phyloP scores from a whole-genome alignment of 352 stramenopile genomes.

The Nothophytophthora sp. region DNA sequence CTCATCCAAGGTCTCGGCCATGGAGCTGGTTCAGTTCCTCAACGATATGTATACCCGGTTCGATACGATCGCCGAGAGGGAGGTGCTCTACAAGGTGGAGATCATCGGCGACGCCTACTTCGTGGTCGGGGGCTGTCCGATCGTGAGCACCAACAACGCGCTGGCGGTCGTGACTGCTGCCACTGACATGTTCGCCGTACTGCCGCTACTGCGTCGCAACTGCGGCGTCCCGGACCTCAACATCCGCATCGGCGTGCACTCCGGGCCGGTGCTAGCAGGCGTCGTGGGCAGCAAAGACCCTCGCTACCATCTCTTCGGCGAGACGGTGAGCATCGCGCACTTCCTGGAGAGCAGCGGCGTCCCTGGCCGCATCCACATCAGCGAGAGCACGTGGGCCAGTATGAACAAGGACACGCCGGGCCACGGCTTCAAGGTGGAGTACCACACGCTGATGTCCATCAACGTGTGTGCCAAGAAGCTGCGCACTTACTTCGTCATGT shows the following conservation, averaged over 20 bases:
- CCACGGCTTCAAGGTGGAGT: constrained; percentile 85
- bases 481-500: constrained; percentile 77
- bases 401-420: constrained; percentile 84
- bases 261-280: constrained; percentile 74
- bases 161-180: constrained; percentile 74
- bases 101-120: constrained; percentile 91
- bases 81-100: constrained; percentile 90
- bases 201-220: constrained; percentile 65
- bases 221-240: constrained; percentile 79
- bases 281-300: constrained; percentile 86
- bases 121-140: constrained; percentile 72
- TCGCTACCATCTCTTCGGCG: constrained; percentile 85
- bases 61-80: constrained; percentile 82
- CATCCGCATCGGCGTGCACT: constrained; percentile 89
- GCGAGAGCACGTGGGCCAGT: constrained; percentile 72
- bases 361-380: constrained; percentile 82
- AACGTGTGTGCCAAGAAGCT: constrained; percentile 77
- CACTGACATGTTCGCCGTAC: constrained; percentile 69
- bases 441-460: constrained; percentile 81
- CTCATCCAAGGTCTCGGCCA: constrained; percentile 77
- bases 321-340: constrained; percentile 85
- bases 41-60: constrained; percentile 91
- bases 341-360: constrained; percentile 80
- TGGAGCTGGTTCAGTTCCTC: constrained; percentile 88
- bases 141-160: constrained; percentile 64